Evolutionary conservation across 1,139 yeast genomes (phyloP), one percentile per base, ranked within the genome.

Genomic region (Suhomyces bokatorum): DNA sequence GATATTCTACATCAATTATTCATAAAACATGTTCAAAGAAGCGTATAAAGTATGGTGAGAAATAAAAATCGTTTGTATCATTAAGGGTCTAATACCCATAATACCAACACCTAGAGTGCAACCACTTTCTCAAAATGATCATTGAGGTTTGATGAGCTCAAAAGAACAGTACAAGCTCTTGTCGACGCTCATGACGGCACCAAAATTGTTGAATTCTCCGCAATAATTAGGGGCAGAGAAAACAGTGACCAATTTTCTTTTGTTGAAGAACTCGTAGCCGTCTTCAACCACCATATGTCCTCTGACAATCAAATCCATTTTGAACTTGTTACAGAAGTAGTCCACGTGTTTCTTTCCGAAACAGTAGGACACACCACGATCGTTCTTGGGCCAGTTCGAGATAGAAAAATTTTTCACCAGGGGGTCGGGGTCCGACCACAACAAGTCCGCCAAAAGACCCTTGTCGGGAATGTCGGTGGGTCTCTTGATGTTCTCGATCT

Each of bases 251-350:
- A 88, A 73, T 59, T 81, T 83, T 54, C 90, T 75, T 58, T 79
- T 81, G 48, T 85, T 84, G 64, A 87, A 88, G 59, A 88, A 88
- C 62, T 88, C 96, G 61, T 88, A 88, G 4, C 96, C 96, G 62
- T 88, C 95, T 65, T 88, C 96, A 37, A 88, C 96, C 39, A 88
- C 96, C 96, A 88, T 88, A 63, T 88, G 96, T 13, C 95, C 96
- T 55, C 96, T 72, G 28, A 86, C 90, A 52, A 88, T 78, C 55
- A 88, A 69, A 64, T 88, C 96, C 67, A 88, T 84, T 46, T 84
- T 81, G 64, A 87, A 87, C 40, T 75, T 75, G 16, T 77, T 65
- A 55, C 88, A 84, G 57, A 88, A 88, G 54, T 79, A 77, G 53
- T 82, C 84, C 9, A 88, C 90, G 46, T 86, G 87, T 46, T 78